phyloP scores from a whole-genome alignment of 2,329 filamentous ascomycete species.

The Trichoderma lentiforme region DNA sequence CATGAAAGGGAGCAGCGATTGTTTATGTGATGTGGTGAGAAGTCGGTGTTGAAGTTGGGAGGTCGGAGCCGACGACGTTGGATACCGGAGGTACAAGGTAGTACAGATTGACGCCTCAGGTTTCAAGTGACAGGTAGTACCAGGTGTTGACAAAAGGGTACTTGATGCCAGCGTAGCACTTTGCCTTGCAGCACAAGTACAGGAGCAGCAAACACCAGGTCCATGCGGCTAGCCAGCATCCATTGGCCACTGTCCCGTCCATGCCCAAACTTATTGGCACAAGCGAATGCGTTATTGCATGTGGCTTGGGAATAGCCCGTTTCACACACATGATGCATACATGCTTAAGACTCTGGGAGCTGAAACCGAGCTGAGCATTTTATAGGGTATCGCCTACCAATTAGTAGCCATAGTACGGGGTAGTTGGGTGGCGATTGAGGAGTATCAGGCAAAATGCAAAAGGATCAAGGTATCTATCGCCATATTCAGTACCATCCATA shows the following conservation, averaged over 20 bases:
- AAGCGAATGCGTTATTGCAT: background rate
- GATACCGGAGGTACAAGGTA: background rate
- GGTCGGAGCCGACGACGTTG: background rate
- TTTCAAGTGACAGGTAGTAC: background rate
- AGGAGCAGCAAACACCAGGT: background rate
- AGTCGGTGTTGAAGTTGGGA: background rate
- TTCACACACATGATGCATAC: background rate
- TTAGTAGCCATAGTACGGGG: background rate
- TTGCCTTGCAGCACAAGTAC: background rate
- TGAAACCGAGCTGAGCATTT: background rate
- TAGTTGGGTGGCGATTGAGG: background rate
- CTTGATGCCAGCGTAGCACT: background rate
- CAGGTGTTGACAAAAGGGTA: background rate
- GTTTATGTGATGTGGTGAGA: background rate
- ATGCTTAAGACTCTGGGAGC: too few species aligned
- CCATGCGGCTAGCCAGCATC: background rate
- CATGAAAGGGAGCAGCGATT: background rate
- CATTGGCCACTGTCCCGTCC: background rate
- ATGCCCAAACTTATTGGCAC: background rate
- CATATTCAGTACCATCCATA: background rate
- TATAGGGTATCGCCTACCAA: background rate
- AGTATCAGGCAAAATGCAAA: background rate
- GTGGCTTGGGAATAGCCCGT: conserved; percentile 6
- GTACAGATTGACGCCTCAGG: background rate
- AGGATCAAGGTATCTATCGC: background rate